phyloP scores from a whole-genome alignment of 2,329 filamentous ascomycete genomes.

The Aureobasidium subglaciale region DNA sequence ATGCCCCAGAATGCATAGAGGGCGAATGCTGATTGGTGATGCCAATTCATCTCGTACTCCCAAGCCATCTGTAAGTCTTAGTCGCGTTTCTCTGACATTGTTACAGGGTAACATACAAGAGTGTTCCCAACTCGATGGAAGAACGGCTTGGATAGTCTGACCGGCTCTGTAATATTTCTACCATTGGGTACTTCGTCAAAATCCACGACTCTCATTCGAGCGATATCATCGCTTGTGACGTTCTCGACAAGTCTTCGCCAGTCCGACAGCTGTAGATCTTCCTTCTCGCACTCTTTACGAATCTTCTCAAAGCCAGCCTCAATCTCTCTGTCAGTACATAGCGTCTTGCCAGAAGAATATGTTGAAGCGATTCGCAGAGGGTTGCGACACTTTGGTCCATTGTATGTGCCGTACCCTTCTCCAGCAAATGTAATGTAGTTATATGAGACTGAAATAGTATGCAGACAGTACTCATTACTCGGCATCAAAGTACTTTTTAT shows the following conservation, averaged over 20 bases:
- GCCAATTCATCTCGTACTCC: slow-evolving; percentile 10
- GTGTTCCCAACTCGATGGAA: not conserved
- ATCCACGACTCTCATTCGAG: not conserved
- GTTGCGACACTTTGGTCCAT: slow-evolving; percentile 3
- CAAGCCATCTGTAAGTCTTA: not conserved
- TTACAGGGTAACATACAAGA: not conserved
- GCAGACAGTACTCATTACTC: not conserved
- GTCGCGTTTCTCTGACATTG: not conserved
- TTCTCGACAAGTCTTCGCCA: not conserved
- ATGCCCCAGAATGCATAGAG: slow-evolving; percentile 11
- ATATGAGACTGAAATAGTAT: not conserved
- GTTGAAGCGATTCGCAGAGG: not conserved
- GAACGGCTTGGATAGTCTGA: not conserved
- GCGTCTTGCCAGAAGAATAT: slow-evolving; percentile 1
- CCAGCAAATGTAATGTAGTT: slow-evolving; percentile 8
- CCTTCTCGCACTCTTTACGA: not conserved
- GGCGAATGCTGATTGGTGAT: not conserved
- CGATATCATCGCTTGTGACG: not conserved
- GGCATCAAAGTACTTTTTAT: slow-evolving; percentile 6
- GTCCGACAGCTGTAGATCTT: not conserved
- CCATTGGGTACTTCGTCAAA: not conserved
- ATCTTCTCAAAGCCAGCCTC: not conserved
- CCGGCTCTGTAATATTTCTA: not conserved
- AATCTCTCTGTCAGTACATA: not conserved
- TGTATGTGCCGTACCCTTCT: slow-evolving; percentile 1